These are phyloP conservation scores for Blastobotrys parvus DNA, from an alignment of 805 yeast species.

Conservation along the genomic window DNA sequence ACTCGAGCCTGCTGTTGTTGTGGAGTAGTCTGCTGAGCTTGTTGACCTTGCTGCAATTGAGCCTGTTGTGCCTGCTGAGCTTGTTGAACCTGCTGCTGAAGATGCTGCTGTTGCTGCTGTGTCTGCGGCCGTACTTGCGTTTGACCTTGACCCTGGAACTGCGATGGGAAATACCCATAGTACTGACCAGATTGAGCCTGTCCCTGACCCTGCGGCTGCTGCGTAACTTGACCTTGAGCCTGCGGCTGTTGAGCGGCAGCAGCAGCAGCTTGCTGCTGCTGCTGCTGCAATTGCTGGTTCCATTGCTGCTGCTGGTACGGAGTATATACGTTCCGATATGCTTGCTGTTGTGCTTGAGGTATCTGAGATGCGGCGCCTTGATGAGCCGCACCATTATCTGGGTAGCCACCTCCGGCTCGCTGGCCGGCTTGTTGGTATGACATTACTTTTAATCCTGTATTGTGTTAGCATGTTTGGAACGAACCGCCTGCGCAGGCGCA, in stretches of 20 bases:
- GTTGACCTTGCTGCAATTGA: constrained; percentile 4
- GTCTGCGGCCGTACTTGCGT: background rate
- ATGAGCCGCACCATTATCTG: no score
- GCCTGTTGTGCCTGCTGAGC: constrained; percentile 3
- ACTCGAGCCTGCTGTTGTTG: constrained; percentile 12
- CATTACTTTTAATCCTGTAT: no score
- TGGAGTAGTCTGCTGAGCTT: constrained; percentile 8
- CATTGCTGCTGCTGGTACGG: constrained; percentile 4
- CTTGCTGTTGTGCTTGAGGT: background rate
- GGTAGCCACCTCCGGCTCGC: no score
- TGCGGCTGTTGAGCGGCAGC: constrained; percentile 1
- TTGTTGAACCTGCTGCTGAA: constrained; percentile 6
- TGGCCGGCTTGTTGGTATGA: no score
- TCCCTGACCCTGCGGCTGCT: constrained; percentile 1
- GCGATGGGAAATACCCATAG: constrained; percentile 1
- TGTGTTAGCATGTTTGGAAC: no score
- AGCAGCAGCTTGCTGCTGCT: no score
- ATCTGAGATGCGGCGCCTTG: background rate
- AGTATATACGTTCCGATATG: no score
- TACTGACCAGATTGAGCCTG: constrained; percentile 1
- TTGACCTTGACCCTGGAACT: no score
- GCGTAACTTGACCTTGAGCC: constrained; percentile 1
- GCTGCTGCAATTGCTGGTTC: constrained; percentile 4
- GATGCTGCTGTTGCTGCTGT: constrained; percentile 10
- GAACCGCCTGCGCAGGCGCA: no score